Base-by-base conservation (phyloP, 495 filamentous ascomycete genomes). In the Achaetomiella virescens region DNA sequence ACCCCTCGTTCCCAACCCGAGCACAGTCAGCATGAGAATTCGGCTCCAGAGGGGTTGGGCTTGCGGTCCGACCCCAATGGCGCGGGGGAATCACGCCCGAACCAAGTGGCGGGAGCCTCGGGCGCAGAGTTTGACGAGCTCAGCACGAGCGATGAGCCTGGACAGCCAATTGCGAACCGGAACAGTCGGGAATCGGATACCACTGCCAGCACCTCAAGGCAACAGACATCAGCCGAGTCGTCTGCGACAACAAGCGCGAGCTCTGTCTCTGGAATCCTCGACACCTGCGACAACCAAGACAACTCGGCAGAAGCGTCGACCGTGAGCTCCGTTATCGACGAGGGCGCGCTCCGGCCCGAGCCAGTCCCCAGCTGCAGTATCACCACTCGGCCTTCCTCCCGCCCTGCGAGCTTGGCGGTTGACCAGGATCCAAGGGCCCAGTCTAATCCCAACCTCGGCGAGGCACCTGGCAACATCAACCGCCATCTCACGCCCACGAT, bases 401-500 rank as follows among this genome's bases (percentile, higher is more conserved):
- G 73, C 7, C 67, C 72, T 21, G 58, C 66, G 6, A 75, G 72
- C 53, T 65, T 57, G 37, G 56, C 71, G 0, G 33, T 66, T 12
- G 71, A 73, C 1, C 62, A 70, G 18, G 69, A 70, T 21, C 68
- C 65, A 18, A 67, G 74, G 35, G 63, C 72, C 35, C 72, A 73
- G 37, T 77, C 76, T 6, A 76, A 66, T 43, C 70, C 76, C 15
- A 78, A 81, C 47, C 64, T 75, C 9, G 66, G 58, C 10, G 75
- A 78, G 9, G 47, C 55, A 11, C 72, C 63, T 12, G 66, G 66
- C 20, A 61, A 60, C 17, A 75, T 79, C 49, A 82, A 81, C 43
- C 81, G 79, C 25, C 81, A 84, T 61, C 66, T 87, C 12, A 79
- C 80, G 8, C 82, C 80, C 2, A 80, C 67, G 36, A 75, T 73